Evolutionary conservation across 768 basidiomycete genomes (phyloP).

Genomic region (Tylopilus sp.): DNA sequence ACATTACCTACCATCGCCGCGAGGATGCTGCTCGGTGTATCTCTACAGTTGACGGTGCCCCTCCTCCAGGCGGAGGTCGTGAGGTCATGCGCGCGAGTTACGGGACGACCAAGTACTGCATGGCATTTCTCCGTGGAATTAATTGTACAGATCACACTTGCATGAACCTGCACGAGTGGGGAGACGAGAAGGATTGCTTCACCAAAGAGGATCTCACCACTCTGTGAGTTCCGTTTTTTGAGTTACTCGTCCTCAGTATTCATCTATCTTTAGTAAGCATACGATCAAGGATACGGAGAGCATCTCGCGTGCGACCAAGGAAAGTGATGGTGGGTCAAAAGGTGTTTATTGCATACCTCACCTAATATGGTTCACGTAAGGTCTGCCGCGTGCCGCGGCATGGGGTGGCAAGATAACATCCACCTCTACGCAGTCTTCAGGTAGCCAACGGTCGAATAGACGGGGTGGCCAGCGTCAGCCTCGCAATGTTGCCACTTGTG

Average conservation of each 20-base stretch:
- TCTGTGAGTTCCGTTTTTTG: slow-evolving; percentile 49
- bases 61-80: slow-evolving; percentile 85
- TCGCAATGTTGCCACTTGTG: slow-evolving; percentile 35
- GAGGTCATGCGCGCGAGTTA: slow-evolving; percentile 91
- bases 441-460: slow-evolving; percentile 38
- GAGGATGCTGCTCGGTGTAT: slow-evolving; percentile 96
- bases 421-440: slow-evolving; percentile 17
- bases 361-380: slow-evolving; percentile 27
- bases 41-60: slow-evolving; percentile 85
- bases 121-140: slow-evolving; percentile 84
- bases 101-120: slow-evolving; percentile 98
- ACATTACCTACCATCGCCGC: slow-evolving; percentile 91
- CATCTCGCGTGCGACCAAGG: slow-evolving; percentile 53
- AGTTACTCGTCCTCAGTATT: not conserved
- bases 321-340: slow-evolving; percentile 49
- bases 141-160: slow-evolving; percentile 86
- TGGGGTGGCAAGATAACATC: slow-evolving; percentile 51
- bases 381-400: slow-evolving; percentile 65
- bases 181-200: slow-evolving; percentile 96
- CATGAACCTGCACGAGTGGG: slow-evolving; percentile 97
- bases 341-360: not conserved
- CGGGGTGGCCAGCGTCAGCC: slow-evolving; percentile 48
- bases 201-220: slow-evolving; percentile 96
- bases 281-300: slow-evolving; percentile 88
- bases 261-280: slow-evolving; percentile 62